phyloP scores from a whole-genome alignment of 768 basidiomycete genomes.

The Pholiota molesta region DNA sequence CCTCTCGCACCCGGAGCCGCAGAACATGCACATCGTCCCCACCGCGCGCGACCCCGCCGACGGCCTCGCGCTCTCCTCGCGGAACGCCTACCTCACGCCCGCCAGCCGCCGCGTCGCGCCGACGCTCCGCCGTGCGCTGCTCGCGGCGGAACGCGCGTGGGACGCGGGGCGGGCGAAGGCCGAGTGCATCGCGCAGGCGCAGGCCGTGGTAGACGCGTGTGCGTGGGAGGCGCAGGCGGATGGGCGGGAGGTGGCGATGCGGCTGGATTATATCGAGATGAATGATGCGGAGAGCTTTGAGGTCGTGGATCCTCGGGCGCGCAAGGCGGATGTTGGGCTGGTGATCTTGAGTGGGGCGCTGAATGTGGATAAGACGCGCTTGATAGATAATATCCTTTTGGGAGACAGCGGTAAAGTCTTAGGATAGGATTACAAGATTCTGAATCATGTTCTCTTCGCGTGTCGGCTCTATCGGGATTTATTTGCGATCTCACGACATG shows the following conservation, averaged over 20 bases:
- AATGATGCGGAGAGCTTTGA: constrained; percentile 83
- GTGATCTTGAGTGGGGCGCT: constrained; percentile 86
- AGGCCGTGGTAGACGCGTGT: constrained; percentile 38
- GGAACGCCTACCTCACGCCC: constrained; percentile 80
- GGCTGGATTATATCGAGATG: constrained; percentile 86
- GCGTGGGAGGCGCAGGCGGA: constrained; percentile 32
- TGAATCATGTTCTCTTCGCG: too few species aligned
- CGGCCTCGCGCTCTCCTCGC: constrained; percentile 85
- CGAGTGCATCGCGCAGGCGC: constrained; percentile 49
- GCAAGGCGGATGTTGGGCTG: constrained; percentile 31
- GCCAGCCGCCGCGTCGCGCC: constrained; percentile 69
- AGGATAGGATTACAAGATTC: too few species aligned
- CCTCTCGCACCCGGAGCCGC: constrained; percentile 71
- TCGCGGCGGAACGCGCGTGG: constrained; percentile 61
- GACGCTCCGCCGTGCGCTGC: constrained; percentile 70
- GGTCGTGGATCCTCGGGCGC: constrained; percentile 42
- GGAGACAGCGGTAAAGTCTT: constrained; percentile 49
- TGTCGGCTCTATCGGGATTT: too few species aligned
- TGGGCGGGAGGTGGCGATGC: constrained; percentile 51
- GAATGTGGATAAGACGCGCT: constrained; percentile 82
- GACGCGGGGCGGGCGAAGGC: constrained; percentile 48
- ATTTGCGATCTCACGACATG: too few species aligned
- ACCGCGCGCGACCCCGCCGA: constrained; percentile 71
- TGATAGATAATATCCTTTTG: constrained; percentile 92
- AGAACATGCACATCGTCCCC: constrained; percentile 83